phyloP scores from a whole-genome alignment of 345 rosid species.

The rapeseed (Brassica napus) region DNA sequence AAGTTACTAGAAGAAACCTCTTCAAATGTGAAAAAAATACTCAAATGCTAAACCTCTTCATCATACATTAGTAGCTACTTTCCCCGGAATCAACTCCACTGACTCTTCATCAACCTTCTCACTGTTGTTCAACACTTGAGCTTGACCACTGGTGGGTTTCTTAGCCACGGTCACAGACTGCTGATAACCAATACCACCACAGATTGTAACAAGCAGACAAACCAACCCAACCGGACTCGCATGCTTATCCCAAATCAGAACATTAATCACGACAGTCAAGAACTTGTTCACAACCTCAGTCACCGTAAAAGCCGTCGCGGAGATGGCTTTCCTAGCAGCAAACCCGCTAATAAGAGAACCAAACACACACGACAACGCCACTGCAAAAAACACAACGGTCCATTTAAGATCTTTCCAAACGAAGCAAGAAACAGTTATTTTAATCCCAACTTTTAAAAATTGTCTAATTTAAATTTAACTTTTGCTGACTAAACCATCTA shows the following conservation, averaged over 20 bases:
- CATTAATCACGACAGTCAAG: slow-evolving; percentile 91
- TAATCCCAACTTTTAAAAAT: too few relatives aligned
- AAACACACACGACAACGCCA: slow-evolving; percentile 83
- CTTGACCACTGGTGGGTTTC: neutral
- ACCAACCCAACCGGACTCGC: slow-evolving; percentile 81
- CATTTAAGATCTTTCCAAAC: too few relatives aligned
- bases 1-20: neutral
- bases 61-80: neutral
- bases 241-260: slow-evolving; percentile 95
- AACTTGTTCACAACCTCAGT: slow-evolving; percentile 98
- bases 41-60: neutral
- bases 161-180: neutral
- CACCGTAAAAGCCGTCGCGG: slow-evolving; percentile 96
- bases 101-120: neutral
- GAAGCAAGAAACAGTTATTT: too few relatives aligned
- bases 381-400: slow-evolving; percentile 58
- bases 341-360: slow-evolving; percentile 94
- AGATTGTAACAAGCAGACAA: slow-evolving; percentile 31
- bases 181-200: neutral
- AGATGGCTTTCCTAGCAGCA: slow-evolving; percentile 86
- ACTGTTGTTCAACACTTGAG: neutral
- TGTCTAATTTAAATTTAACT: too few relatives aligned
- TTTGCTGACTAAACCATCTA: too few relatives aligned
- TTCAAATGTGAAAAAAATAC: neutral
- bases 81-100: neutral